Evolutionary conservation across 345 rosid genomes (phyloP).

Genomic region (Salix exigua): DNA sequence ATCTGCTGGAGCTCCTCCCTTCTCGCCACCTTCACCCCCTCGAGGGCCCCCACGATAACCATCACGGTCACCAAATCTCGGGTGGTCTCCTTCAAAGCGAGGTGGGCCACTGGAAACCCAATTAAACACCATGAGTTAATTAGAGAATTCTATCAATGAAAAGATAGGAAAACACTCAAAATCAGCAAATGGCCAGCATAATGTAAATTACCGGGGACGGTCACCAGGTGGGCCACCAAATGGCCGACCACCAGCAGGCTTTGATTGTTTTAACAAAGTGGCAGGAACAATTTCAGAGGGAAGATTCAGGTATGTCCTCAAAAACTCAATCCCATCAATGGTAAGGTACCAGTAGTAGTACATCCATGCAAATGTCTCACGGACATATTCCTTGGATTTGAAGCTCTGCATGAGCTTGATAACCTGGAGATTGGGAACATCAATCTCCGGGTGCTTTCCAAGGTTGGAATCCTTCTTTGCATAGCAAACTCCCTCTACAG

Average conservation of each 20-base stretch:
- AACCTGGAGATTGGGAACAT: slow-evolving; percentile 76
- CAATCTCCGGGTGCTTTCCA: slow-evolving; percentile 67
- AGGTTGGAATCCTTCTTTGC: slow-evolving; percentile 80
- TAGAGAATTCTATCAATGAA: background rate
- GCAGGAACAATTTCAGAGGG: slow-evolving; percentile 77
- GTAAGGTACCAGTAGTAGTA: slow-evolving; percentile 68
- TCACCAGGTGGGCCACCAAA: slow-evolving; percentile 76
- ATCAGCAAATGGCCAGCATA: background rate
- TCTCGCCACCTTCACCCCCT: slow-evolving; percentile 45
- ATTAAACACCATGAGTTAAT: background rate
- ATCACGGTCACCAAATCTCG: slow-evolving; percentile 48
- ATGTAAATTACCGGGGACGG: slow-evolving; percentile 51
- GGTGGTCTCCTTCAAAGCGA: slow-evolving; percentile 47
- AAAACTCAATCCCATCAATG: slow-evolving; percentile 64
- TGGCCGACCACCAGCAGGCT: slow-evolving; percentile 62
- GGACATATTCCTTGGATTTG: slow-evolving; percentile 68
- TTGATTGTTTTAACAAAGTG: slow-evolving; percentile 65
- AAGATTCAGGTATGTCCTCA: slow-evolving; percentile 63
- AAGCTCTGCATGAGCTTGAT: slow-evolving; percentile 80
- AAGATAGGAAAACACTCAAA: background rate
- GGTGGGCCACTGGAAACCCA: slow-evolving; percentile 38
- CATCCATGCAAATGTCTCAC: slow-evolving; percentile 75
- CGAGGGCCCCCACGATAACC: slow-evolving; percentile 48
- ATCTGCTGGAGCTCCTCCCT: slow-evolving; percentile 47
- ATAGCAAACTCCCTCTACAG: slow-evolving; percentile 66